These are phyloP conservation scores for Salix exigua DNA, from an alignment of 345 rosid species.

Conservation along the genomic window DNA sequence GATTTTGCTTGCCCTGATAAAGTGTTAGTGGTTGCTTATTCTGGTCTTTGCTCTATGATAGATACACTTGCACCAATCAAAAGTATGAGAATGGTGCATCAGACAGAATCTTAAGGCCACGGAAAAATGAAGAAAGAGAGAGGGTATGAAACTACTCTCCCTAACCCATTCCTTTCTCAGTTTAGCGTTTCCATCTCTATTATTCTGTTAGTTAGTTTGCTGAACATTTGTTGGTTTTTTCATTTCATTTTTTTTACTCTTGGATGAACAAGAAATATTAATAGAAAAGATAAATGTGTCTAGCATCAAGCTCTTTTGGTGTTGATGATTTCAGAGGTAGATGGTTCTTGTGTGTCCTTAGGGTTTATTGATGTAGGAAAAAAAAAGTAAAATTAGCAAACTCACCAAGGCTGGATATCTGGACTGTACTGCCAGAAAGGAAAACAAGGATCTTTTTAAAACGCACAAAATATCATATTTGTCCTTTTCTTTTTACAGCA, in stretches of 20 bases:
- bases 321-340: neutral
- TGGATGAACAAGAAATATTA: neutral
- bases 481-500: no score
- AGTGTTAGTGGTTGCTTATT: constrained; percentile 1
- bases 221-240: neutral
- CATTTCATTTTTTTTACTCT: neutral
- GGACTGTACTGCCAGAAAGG: no score
- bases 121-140: constrained; percentile 62
- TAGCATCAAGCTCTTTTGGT: no score
- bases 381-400: no score
- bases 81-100: constrained; percentile 41
- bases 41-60: constrained; percentile 25
- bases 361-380: no score
- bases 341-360: neutral
- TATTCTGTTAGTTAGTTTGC: neutral
- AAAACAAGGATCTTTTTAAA: no score
- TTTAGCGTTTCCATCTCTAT: neutral
- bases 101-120: constrained; percentile 74
- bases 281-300: neutral
- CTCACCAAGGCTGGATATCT: no score
- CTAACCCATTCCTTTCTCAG: neutral
- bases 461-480: no score
- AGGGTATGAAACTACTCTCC: constrained; percentile 39
- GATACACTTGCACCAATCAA: constrained; percentile 45
- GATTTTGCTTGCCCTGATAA: neutral